These are phyloP conservation scores for Microcyclosporella mali DNA, from an alignment of 2,329 filamentous ascomycete species.

Conservation along the genomic window DNA sequence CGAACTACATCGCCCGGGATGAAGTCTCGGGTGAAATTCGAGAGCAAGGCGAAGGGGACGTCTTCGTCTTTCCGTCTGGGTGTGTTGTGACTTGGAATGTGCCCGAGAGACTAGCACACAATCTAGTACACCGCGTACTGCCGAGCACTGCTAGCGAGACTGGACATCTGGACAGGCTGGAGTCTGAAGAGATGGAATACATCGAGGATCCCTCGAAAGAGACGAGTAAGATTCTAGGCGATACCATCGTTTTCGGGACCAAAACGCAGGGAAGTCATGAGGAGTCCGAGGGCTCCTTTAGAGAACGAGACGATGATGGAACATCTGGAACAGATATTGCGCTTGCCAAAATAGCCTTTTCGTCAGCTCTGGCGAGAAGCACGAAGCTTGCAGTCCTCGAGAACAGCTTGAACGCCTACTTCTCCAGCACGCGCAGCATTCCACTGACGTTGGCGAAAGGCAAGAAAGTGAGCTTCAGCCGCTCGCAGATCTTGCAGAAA, in stretches of 20 bases:
- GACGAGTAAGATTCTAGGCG: conserved; percentile 72
- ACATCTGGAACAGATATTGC: conserved; percentile 50
- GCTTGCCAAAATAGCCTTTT: conserved; percentile 92
- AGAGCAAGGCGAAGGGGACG: conserved; percentile 55
- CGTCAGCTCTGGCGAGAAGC: conserved; percentile 82
- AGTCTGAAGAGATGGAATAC: conserved; percentile 88
- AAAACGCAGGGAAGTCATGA: conserved; percentile 37
- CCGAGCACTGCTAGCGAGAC: conserved; percentile 65
- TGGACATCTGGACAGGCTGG: conserved; percentile 64
- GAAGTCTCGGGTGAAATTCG: conserved; percentile 41
- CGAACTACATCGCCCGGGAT: conserved; percentile 33
- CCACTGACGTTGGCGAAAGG: conserved; percentile 69
- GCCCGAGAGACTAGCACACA: conserved; percentile 64
- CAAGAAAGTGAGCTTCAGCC: conserved; percentile 56
- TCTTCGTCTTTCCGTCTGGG: conserved; percentile 93
- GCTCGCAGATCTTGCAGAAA: conserved; percentile 81
- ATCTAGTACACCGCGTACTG: conserved; percentile 64
- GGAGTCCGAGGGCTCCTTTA: background rate
- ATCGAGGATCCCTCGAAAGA: conserved; percentile 67
- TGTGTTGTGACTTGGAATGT: conserved; percentile 91
- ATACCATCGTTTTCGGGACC: conserved; percentile 83
- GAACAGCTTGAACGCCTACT: conserved; percentile 72
- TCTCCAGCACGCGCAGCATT: conserved; percentile 77
- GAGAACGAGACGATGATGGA: conserved; percentile 6
- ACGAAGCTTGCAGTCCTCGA: conserved; percentile 93